Conservation (phyloP, 768 basidiomycete species). For the Suillus weaverae region DNA sequence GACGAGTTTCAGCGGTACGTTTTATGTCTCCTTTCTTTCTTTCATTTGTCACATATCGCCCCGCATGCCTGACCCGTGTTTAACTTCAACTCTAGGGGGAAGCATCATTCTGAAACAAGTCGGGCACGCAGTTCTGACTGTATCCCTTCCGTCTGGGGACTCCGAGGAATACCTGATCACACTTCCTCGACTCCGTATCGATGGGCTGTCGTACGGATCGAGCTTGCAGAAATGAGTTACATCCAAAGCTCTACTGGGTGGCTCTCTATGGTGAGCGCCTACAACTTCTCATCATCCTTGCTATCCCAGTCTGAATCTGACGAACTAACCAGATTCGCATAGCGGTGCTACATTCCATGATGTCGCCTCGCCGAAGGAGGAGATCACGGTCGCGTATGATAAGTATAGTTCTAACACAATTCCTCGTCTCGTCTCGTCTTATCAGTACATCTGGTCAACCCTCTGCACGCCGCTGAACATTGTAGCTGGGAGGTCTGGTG, state of each 20-base stretch:
- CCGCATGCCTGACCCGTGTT: conserved; percentile 4
- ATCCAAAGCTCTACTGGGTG: conserved; percentile 71
- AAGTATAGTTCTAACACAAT: no score
- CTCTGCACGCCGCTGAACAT: no score
- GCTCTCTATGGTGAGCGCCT: conserved; percentile 45
- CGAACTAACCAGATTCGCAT: conserved; percentile 48
- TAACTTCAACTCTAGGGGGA: conserved; percentile 42
- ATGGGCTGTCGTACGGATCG: conserved; percentile 90
- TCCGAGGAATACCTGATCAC: conserved; percentile 85
- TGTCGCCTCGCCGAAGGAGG: conserved; percentile 70
- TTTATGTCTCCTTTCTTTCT: background rate
- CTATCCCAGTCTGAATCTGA: conserved; percentile 36
- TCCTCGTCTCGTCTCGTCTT: no score
- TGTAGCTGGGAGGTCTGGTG: no score
- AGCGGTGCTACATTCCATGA: conserved; percentile 69
- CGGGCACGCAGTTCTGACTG: conserved; percentile 84
- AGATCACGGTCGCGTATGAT: conserved; percentile 61
- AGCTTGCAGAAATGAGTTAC: conserved; percentile 79
- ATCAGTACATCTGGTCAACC: no score
- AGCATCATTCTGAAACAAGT: conserved; percentile 91
- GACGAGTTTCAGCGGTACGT: conserved; percentile 82
- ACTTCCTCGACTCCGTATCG: conserved; percentile 87
- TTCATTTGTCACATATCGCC: background rate
- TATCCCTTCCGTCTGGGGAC: conserved; percentile 55
- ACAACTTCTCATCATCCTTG: background rate